phyloP scores from a whole-genome alignment of 306 rosid genomes.

The Vicia faba region DNA sequence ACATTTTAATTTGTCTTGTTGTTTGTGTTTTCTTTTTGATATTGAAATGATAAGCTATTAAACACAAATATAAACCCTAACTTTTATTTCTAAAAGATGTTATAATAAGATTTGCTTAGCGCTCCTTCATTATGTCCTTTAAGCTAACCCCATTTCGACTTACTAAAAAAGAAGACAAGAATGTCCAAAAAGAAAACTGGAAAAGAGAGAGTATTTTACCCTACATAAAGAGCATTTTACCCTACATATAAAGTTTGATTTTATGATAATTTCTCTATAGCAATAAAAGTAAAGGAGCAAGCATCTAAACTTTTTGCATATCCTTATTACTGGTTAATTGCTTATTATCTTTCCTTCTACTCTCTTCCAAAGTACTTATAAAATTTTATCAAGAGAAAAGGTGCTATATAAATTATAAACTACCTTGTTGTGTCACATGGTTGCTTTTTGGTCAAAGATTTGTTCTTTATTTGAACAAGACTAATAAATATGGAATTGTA shows the following conservation, averaged over 20 bases:
- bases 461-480: slow-evolving; percentile 16
- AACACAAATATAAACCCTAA: slow-evolving; percentile 44
- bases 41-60: slow-evolving; percentile 41
- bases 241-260: slow-evolving; percentile 65
- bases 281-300: slow-evolving; percentile 45
- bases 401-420: slow-evolving; percentile 12
- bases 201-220: slow-evolving; percentile 55
- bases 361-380: slow-evolving; percentile 16
- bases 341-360: slow-evolving; percentile 13
- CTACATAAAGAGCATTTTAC: slow-evolving; percentile 47
- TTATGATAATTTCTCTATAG: slow-evolving; percentile 40
- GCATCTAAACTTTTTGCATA: slow-evolving; percentile 47
- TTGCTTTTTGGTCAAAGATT: slow-evolving; percentile 34
- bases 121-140: slow-evolving; percentile 59
- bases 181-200: slow-evolving; percentile 72
- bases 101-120: slow-evolving; percentile 48
- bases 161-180: slow-evolving; percentile 57
- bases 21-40: slow-evolving; percentile 61
- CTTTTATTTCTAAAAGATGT: slow-evolving; percentile 46
- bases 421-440: slow-evolving; percentile 36
- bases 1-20: slow-evolving; percentile 66
- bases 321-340: slow-evolving; percentile 32
- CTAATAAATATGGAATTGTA: not conserved
- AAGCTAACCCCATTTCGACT: slow-evolving; percentile 55
- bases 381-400: not conserved